phyloP scores from a whole-genome alignment of 352 stramenopile genomes.

The Globisporangium iwayamae region DNA sequence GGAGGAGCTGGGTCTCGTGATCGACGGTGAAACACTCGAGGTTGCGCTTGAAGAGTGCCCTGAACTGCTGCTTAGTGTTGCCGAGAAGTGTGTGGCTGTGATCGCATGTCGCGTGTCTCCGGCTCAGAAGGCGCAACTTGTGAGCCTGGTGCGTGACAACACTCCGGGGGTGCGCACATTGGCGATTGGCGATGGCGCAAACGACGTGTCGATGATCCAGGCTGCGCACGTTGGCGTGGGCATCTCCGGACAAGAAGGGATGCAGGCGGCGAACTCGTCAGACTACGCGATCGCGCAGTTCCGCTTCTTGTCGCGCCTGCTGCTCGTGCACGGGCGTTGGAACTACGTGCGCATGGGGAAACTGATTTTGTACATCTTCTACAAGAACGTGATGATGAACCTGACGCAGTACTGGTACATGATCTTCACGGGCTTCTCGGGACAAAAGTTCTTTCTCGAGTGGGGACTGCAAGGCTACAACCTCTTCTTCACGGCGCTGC shows the following conservation, averaged over 20 bases:
- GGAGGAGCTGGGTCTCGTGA: slow-evolving; percentile 61
- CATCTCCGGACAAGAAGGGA: slow-evolving; percentile 91
- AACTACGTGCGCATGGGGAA: slow-evolving; percentile 94
- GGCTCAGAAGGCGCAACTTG: slow-evolving; percentile 92
- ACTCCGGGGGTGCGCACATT: slow-evolving; percentile 82
- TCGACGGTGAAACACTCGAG: slow-evolving; percentile 82
- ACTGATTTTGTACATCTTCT: slow-evolving; percentile 93
- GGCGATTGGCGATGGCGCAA: slow-evolving; percentile 93
- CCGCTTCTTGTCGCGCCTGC: slow-evolving; percentile 86
- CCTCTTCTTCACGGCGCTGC: slow-evolving; percentile 81
- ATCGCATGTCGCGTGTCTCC: slow-evolving; percentile 93
- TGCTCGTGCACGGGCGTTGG: slow-evolving; percentile 93
- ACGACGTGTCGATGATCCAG: slow-evolving; percentile 97
- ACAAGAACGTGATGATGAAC: slow-evolving; percentile 96
- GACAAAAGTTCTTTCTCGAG: slow-evolving; percentile 86
- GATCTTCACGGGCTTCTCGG: slow-evolving; percentile 87
- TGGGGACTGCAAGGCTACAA: slow-evolving; percentile 89
- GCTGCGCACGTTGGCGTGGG: slow-evolving; percentile 90
- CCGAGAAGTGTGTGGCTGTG: slow-evolving; percentile 84
- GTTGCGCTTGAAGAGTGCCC: slow-evolving; percentile 73
- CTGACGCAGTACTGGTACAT: slow-evolving; percentile 95
- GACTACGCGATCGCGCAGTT: slow-evolving; percentile 96
- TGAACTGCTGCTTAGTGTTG: slow-evolving; percentile 68
- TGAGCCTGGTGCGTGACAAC: slow-evolving; percentile 89
- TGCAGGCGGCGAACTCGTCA: slow-evolving; percentile 92